These are phyloP conservation scores for Neurospora tetrasperma DNA, from an alignment of 495 filamentous ascomycete species.

Conservation along the genomic window DNA sequence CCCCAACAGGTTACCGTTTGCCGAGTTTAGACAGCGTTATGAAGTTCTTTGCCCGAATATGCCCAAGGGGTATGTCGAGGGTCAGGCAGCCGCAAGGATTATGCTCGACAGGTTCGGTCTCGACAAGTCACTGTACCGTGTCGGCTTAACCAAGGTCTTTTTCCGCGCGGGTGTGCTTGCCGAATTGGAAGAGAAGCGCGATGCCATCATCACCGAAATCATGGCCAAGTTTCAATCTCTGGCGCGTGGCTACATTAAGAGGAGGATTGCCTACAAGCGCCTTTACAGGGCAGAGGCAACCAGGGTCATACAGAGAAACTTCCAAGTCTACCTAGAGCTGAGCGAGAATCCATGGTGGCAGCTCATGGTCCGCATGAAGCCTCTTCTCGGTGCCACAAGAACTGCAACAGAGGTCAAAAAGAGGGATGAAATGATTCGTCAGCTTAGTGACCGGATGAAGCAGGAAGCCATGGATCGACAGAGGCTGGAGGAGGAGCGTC, in stretches of 20 bases:
- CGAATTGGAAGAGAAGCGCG: slow-evolving; percentile 90
- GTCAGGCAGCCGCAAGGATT: slow-evolving; percentile 69
- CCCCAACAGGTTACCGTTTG: slow-evolving; percentile 84
- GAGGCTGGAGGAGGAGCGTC: slow-evolving; percentile 80
- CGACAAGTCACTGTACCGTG: slow-evolving; percentile 77
- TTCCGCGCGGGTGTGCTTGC: slow-evolving; percentile 95
- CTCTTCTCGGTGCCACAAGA: slow-evolving; percentile 80
- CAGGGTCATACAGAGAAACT: slow-evolving; percentile 87
- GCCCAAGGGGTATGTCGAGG: slow-evolving; percentile 85
- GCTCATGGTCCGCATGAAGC: slow-evolving; percentile 90
- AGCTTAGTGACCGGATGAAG: slow-evolving; percentile 73
- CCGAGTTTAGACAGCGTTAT: slow-evolving; percentile 92
- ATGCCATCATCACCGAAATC: slow-evolving; percentile 83
- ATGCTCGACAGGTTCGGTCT: slow-evolving; percentile 86
- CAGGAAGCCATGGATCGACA: slow-evolving; percentile 64
- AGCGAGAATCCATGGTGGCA: slow-evolving; percentile 95
- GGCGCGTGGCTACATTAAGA: slow-evolving; percentile 78
- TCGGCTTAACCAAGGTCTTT: slow-evolving; percentile 96
- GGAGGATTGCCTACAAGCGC: slow-evolving; percentile 80
- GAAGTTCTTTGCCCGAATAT: slow-evolving; percentile 89
- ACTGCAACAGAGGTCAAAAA: slow-evolving; percentile 88
- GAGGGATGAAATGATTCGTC: slow-evolving; percentile 83
- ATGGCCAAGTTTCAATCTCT: slow-evolving; percentile 90
- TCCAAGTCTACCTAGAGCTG: slow-evolving; percentile 78
- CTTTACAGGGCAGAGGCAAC: slow-evolving; percentile 92